Conservation (phyloP, 768 basidiomycete species). For the Pisolithus marmoratus region DNA sequence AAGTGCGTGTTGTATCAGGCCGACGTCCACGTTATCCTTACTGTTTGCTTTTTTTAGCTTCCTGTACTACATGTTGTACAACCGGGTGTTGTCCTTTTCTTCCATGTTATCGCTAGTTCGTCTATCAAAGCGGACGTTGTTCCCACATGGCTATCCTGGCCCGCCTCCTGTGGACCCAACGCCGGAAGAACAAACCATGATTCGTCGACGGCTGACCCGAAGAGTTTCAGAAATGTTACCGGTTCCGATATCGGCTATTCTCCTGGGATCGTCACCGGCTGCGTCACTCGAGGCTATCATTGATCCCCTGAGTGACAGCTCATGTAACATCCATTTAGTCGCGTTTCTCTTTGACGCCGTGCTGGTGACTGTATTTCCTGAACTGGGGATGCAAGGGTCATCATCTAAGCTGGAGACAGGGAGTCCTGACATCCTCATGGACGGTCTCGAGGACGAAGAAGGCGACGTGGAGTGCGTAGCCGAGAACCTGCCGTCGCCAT, state of each 20-base stretch:
- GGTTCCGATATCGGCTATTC: constrained; percentile 30
- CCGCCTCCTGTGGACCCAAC: constrained; percentile 70
- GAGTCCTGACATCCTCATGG: neutral
- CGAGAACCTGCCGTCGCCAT: neutral
- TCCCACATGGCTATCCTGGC: constrained; percentile 86
- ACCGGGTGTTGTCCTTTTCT: constrained; percentile 44
- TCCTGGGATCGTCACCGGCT: constrained; percentile 51
- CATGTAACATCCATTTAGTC: constrained; percentile 77
- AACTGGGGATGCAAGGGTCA: constrained; percentile 42
- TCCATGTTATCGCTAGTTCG: constrained; percentile 51
- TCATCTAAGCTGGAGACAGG: too few species aligned
- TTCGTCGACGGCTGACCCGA: constrained; percentile 39
- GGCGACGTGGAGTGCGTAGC: neutral
- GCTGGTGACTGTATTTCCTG: constrained; percentile 71
- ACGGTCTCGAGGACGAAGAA: neutral
- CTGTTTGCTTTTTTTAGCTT: constrained; percentile 40
- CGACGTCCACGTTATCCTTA: constrained; percentile 6
- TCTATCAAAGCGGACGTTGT: constrained; percentile 63
- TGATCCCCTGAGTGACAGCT: constrained; percentile 52
- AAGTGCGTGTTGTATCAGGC: constrained; percentile 32
- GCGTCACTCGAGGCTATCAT: constrained; percentile 48
- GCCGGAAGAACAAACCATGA: constrained; percentile 61
- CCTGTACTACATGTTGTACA: constrained; percentile 61
- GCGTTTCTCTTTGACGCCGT: constrained; percentile 70
- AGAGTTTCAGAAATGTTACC: constrained; percentile 40